Base-by-base conservation (phyloP, 345 rosid species). In the Gossypium stocksii region DNA sequence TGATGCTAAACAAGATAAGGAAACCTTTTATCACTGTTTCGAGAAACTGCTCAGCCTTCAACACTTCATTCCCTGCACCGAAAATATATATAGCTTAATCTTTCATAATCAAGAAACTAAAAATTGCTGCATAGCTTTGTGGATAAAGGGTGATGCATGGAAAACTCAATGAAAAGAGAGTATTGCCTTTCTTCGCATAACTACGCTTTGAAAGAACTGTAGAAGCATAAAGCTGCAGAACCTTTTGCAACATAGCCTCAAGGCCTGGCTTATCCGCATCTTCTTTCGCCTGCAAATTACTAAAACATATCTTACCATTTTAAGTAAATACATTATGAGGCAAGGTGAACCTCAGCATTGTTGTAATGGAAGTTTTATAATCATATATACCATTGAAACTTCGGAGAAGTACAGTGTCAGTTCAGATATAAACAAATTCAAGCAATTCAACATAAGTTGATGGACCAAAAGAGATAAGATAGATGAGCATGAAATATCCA, bases 261-360 rank as follows among this genome's bases (percentile, higher is more conserved):
- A 92, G 93, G 69, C 98, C 97, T 6, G 97, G 98, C 81, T 89
- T 94, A 80, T 92, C 97, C 71, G 71, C 82, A 77, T 92, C 98
- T 88, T 88, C 92, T 85, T 88, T 88, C 74, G 97, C 97, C 97
- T 90, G 84, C 76, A 81, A 79, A 74, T 41, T 65, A 73, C 46
- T 52, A 46, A 70, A 6, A 65, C 20, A 72, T 59, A 54, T 51
- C 29, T 70, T 23, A 77, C 34, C 15, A 65, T 61, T 34, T 5
- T 27, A 46, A 61, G 58, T 23, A 23, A 29, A 70, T 44, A 43
- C 52, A n/a, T 41, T 44, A 72, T 45, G 29, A 19, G 14, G 38
- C 20, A 5, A 44, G 59, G 7, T 70, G 70, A 34, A 74, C 45
- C 34, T 34, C 41, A 52, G 38, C 17, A 29, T 17, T 43, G 1